Evolutionary conservation across 768 basidiomycete genomes (phyloP).

Genomic region (Boletus speciosus): DNA sequence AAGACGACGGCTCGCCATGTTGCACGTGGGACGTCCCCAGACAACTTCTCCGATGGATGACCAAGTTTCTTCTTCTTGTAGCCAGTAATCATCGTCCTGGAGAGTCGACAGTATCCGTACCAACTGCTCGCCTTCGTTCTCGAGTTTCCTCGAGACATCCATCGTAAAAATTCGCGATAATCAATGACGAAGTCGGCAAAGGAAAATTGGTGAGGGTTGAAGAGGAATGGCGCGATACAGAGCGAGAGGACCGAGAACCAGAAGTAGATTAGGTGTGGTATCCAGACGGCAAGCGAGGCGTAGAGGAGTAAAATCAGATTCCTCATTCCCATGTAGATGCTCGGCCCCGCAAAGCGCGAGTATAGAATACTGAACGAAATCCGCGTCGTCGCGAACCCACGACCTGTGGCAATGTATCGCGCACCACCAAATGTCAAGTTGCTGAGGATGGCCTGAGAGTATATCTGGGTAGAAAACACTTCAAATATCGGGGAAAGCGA

Average conservation of each 20-base stretch:
- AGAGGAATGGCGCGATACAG: conserved; percentile 95
- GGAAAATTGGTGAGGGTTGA: conserved; percentile 99
- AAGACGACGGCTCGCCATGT: conserved; percentile 80
- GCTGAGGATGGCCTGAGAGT: conserved; percentile 93
- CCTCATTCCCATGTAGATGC: conserved; percentile 98
- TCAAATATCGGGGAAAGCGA: conserved; percentile 97
- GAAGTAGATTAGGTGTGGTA: conserved; percentile 96
- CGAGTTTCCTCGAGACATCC: conserved; percentile 99
- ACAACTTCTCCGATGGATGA: conserved; percentile 95
- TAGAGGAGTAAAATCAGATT: conserved; percentile 89
- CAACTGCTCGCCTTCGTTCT: conserved; percentile 95
- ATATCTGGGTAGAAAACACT: conserved; percentile 98
- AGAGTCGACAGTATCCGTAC: conserved; percentile 99
- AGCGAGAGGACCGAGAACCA: conserved; percentile 96
- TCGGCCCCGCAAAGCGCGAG: conserved; percentile 98
- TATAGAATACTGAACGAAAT: conserved; percentile 96
- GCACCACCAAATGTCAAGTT: conserved; percentile 98
- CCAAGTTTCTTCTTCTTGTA: conserved; percentile 99
- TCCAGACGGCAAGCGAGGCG: conserved; percentile 88
- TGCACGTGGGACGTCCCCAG: conserved; percentile 91
- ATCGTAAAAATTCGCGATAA: conserved; percentile 95
- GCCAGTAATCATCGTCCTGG: conserved; percentile 95
- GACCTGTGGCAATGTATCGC: conserved; percentile 97
- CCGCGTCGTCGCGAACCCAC: conserved; percentile 96
- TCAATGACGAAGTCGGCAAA: conserved; percentile 97